Conservation (phyloP, 192 early-diverging fungal genomes). For the Mortierella hygrophila region DNA sequence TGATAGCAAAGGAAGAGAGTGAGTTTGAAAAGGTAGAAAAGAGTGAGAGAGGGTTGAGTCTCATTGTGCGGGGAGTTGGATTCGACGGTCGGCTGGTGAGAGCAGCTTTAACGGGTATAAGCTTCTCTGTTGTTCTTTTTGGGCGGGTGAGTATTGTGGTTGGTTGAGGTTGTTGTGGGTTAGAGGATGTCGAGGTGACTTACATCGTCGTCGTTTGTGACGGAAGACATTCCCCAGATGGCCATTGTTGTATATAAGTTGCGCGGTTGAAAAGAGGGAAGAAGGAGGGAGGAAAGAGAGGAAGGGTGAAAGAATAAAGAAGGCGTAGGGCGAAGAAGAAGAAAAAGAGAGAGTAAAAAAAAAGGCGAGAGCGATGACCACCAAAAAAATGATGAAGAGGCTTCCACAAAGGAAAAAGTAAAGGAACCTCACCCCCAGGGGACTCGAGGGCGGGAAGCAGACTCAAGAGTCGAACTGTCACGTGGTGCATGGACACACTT, state of each 20-base stretch:
- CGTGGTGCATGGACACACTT: too few relatives aligned
- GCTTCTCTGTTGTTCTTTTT: background rate
- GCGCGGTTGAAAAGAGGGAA: too few relatives aligned
- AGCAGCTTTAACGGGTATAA: background rate
- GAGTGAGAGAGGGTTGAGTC: background rate
- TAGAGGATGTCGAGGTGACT: background rate
- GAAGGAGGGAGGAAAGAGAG: background rate
- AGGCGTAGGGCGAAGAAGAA: background rate
- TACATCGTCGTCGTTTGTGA: constrained; percentile 40
- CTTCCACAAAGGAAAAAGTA: too few relatives aligned
- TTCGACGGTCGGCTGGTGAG: background rate
- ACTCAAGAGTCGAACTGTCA: too few relatives aligned
- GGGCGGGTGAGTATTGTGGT: background rate
- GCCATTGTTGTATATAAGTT: constrained; percentile 23
- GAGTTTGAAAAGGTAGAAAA: background rate
- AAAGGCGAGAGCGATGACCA: background rate
- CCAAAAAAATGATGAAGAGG: too few relatives aligned
- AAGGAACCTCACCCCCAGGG: too few relatives aligned
- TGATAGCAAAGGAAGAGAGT: background rate
- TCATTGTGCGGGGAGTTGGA: background rate
- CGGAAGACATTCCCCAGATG: constrained; percentile 57
- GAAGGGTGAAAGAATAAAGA: background rate
- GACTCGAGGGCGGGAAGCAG: too few relatives aligned
- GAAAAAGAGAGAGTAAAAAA: background rate
- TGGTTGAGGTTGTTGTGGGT: background rate